Conservation (phyloP, 495 filamentous ascomycete species). For the Lentithecium fluviatile region DNA sequence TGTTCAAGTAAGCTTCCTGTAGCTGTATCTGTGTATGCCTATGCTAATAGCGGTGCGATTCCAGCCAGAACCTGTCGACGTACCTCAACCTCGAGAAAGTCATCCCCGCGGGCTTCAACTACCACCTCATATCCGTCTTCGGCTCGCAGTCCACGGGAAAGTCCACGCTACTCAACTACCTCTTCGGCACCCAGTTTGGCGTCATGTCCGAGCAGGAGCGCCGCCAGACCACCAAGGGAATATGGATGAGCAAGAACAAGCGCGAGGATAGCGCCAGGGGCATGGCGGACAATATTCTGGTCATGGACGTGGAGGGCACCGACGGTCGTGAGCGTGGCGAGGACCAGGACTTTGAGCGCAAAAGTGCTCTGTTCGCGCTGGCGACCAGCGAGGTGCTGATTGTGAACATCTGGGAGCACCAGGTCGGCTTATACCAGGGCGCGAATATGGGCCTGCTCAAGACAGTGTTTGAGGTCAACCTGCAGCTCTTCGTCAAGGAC, state of each 20-base stretch:
- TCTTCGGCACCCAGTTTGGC: constrained; percentile 93
- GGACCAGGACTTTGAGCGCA: constrained; percentile 98
- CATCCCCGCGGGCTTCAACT: constrained; percentile 90
- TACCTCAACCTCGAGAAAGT: constrained; percentile 79
- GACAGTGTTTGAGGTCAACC: constrained; percentile 97
- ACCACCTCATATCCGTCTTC: constrained; percentile 98
- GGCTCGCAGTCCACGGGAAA: constrained; percentile 98
- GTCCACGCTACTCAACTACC: constrained; percentile 91
- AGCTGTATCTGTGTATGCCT: constrained; percentile 8
- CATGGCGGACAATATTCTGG: constrained; percentile 96
- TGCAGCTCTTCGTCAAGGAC: constrained; percentile 94
- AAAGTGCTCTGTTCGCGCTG: constrained; percentile 93
- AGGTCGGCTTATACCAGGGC: constrained; percentile 95
- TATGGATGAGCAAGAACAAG: constrained; percentile 98
- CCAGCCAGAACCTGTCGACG: constrained; percentile 71
- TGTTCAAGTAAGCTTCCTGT: constrained; percentile 75
- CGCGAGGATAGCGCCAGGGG: constrained; percentile 46
- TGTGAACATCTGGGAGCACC: constrained; percentile 99
- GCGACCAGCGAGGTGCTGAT: constrained; percentile 98
- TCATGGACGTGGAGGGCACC: constrained; percentile 99
- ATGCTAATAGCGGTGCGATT: constrained; percentile 13
- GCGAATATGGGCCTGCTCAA: constrained; percentile 98
- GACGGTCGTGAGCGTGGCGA: constrained; percentile 95
- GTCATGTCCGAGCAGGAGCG: constrained; percentile 92
- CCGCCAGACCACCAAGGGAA: constrained; percentile 96